Conservation (phyloP, 2,329 filamentous ascomycete genomes). For the Colletotrichum gloeosporioides region DNA sequence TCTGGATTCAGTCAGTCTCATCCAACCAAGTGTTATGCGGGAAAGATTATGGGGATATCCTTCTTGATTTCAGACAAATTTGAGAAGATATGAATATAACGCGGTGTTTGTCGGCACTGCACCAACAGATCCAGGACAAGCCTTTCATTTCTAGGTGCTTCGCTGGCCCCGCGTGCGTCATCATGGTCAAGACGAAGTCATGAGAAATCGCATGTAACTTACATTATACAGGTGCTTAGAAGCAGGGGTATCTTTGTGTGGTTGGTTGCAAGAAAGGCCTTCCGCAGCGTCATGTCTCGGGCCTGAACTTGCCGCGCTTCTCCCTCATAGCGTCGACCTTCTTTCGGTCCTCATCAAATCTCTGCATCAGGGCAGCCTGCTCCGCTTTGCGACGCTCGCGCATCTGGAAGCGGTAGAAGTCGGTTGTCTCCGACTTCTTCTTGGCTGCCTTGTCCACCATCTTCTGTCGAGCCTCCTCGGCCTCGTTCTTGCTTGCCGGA, state of each 20-base stretch:
- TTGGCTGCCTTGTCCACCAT: constrained; percentile 68
- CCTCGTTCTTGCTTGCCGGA: constrained; percentile 76
- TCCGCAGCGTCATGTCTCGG: constrained; percentile 44
- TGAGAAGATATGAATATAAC: constrained; percentile 68
- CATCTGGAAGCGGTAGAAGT: constrained; percentile 87
- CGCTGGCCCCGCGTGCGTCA: constrained; percentile 62
- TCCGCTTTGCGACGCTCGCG: constrained; percentile 79
- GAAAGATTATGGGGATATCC: too few species aligned
- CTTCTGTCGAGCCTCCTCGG: constrained; percentile 62
- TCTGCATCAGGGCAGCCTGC: constrained; percentile 70
- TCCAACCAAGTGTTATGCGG: not conserved
- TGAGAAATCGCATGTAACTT: constrained; percentile 14
- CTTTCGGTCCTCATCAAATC: constrained; percentile 78
- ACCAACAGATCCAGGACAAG: constrained; percentile 29
- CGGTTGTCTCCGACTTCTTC: constrained; percentile 68
- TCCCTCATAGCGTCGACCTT: constrained; percentile 75
- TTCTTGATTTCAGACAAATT: constrained; percentile 56
- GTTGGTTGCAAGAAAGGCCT: not conserved
- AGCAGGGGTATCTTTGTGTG: constrained; percentile 7
- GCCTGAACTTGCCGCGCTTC: constrained; percentile 67
- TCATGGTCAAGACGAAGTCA: constrained; percentile 36
- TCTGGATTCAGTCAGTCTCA: not conserved
- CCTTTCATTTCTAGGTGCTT: constrained; percentile 26
- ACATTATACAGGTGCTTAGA: constrained; percentile 14
- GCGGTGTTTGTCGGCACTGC: constrained; percentile 68